These are phyloP conservation scores for Hypoxylon rickii DNA, from an alignment of 495 filamentous ascomycete species.

Conservation along the genomic window DNA sequence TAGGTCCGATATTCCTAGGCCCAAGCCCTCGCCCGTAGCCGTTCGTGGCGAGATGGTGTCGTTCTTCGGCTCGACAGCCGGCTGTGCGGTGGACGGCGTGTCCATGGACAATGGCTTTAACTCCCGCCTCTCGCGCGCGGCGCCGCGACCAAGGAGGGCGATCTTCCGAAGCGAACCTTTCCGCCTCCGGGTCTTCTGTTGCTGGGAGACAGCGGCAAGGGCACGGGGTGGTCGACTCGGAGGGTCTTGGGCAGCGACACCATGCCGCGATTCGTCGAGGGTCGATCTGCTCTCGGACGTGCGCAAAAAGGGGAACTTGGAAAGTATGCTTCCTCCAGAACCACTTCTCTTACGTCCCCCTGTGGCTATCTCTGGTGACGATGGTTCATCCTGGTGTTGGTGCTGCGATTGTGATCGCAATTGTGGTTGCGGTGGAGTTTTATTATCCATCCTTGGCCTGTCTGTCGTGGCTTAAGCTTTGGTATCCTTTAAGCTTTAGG, in stretches of 20 bases:
- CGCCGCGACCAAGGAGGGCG: constrained; percentile 73
- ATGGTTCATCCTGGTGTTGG: constrained; percentile 15
- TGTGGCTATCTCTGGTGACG: constrained; percentile 25
- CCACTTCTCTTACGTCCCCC: constrained; percentile 64
- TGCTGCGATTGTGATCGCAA: not conserved
- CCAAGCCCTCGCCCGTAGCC: constrained; percentile 33
- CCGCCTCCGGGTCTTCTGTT: constrained; percentile 73
- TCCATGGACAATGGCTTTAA: constrained; percentile 52
- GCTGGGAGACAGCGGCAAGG: constrained; percentile 58
- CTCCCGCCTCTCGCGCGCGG: constrained; percentile 60
- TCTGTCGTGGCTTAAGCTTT: constrained; percentile 24
- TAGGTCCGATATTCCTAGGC: constrained; percentile 55
- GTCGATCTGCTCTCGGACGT: constrained; percentile 49
- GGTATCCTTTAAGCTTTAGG: constrained; percentile 18
- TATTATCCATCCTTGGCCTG: constrained; percentile 36
- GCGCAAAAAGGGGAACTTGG: constrained; percentile 66
- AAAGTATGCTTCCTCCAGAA: constrained; percentile 64
- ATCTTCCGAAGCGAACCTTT: constrained; percentile 81
- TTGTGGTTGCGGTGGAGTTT: constrained; percentile 23
- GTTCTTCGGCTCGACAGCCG: constrained; percentile 17
- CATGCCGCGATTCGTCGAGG: constrained; percentile 47
- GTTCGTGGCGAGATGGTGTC: constrained; percentile 5
- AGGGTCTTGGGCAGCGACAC: constrained; percentile 39
- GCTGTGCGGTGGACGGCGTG: constrained; percentile 34
- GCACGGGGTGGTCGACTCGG: constrained; percentile 41